Evolutionary conservation across 1,284 basidiomycete species (phyloP).

Genomic region (Malassezia caprae): DNA sequence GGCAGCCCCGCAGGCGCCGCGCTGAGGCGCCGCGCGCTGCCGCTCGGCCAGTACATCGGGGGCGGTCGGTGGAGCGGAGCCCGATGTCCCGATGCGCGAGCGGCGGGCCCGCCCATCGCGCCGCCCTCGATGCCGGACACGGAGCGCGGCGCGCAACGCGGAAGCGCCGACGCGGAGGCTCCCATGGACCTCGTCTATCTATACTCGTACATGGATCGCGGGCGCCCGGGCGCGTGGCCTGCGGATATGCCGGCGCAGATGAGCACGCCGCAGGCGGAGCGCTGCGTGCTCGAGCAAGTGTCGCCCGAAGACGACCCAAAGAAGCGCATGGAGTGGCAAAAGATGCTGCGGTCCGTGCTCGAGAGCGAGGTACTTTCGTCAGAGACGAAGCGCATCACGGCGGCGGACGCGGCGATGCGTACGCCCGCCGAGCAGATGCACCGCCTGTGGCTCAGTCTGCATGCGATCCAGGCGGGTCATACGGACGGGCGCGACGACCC

Average conservation of each 20-base stretch:
- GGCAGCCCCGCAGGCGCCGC: slow-evolving; percentile 27
- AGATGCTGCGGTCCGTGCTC: slow-evolving; percentile 45
- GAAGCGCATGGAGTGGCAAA: slow-evolving; percentile 47
- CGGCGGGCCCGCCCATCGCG: not conserved
- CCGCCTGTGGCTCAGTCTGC: slow-evolving; percentile 74
- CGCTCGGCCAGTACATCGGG: slow-evolving; percentile 45
- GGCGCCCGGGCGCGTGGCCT: slow-evolving; percentile 15
- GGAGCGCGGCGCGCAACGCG: slow-evolving; percentile 8
- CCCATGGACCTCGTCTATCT: not conserved
- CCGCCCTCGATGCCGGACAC: slow-evolving; percentile 10
- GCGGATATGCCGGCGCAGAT: slow-evolving; percentile 24
- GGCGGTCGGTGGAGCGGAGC: not conserved
- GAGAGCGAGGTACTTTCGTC: slow-evolving; percentile 43
- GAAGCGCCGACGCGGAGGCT: not conserved
- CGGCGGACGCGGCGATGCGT: slow-evolving; percentile 39
- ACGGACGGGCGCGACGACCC: slow-evolving; percentile 54
- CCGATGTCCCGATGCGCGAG: not conserved
- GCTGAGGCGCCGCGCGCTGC: slow-evolving; percentile 33
- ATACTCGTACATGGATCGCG: not conserved
- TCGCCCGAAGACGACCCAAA: slow-evolving; percentile 15
- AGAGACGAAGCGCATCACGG: slow-evolving; percentile 49
- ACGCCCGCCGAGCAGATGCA: slow-evolving; percentile 42
- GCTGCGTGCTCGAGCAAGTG: slow-evolving; percentile 5
- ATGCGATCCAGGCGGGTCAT: slow-evolving; percentile 67
- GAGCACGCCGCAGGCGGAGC: slow-evolving; percentile 15